Evolutionary conservation across 2,329 filamentous ascomycete species (phyloP).

Genomic region (Camillea tinctor): DNA sequence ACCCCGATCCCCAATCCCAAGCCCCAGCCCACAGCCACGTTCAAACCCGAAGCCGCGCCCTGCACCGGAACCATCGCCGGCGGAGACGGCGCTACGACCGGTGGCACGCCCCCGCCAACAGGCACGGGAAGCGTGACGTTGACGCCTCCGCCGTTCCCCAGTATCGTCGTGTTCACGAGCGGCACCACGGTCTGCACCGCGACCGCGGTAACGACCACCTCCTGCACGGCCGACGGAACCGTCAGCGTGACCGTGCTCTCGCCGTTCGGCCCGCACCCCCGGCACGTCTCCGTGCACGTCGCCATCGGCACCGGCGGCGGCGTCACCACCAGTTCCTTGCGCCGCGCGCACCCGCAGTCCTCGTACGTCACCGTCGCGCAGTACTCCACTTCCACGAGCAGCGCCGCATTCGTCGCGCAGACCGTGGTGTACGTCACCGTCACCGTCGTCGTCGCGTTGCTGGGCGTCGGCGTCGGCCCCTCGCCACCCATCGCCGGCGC

Average conservation of each 20-base stretch:
- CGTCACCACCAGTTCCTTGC: not conserved
- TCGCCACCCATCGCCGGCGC: constrained; percentile 35
- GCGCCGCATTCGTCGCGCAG: constrained; percentile 34
- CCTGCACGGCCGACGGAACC: constrained; percentile 27
- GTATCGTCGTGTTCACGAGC: not conserved
- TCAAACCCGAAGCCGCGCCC: not conserved
- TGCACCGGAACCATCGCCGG: not conserved
- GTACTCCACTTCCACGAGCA: constrained; percentile 33
- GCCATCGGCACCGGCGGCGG: constrained; percentile 25
- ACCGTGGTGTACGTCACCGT: constrained; percentile 36
- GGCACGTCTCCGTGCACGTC: constrained; percentile 30
- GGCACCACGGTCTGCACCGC: constrained; percentile 24
- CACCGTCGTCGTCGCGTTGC: constrained; percentile 22
- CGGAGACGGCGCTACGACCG: not conserved
- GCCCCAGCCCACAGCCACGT: not conserved
- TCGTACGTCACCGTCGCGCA: constrained; percentile 31
- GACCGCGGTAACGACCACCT: constrained; percentile 8
- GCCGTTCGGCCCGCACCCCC: constrained; percentile 31
- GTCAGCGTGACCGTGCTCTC: constrained; percentile 35
- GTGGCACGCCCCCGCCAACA: not conserved
- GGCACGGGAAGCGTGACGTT: not conserved
- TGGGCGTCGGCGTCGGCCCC: not conserved
- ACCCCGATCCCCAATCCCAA: not conserved
- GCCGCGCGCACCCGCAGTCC: constrained; percentile 26
- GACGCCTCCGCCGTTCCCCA: no score